phyloP scores from a whole-genome alignment of 345 rosid genomes.

The rapeseed (Brassica napus) region Da-Ae NC_063451.1:39009501-39010000 shows the following conservation, averaged over 20 bases:
- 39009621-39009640: background rate
- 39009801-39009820: background rate
- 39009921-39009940: too few relatives aligned
- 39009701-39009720: too few relatives aligned
- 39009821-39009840: background rate
- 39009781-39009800: background rate
- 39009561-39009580: too few relatives aligned
- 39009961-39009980: too few relatives aligned
- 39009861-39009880: background rate
- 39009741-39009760: background rate
- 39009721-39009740: background rate
- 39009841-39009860: background rate
- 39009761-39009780: background rate
- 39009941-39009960: too few relatives aligned
- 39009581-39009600: background rate
- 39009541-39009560: too few relatives aligned
- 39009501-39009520: slow-evolving; percentile 11
- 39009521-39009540: background rate
- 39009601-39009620: background rate
- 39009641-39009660: background rate
- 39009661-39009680: background rate
- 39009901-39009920: too few relatives aligned
- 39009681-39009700: background rate
- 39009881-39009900: background rate
- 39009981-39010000: too few relatives aligned